Evolutionary conservation across 2,329 filamentous ascomycete species (phyloP).

Genomic region (Sclerotinia borealis): DNA sequence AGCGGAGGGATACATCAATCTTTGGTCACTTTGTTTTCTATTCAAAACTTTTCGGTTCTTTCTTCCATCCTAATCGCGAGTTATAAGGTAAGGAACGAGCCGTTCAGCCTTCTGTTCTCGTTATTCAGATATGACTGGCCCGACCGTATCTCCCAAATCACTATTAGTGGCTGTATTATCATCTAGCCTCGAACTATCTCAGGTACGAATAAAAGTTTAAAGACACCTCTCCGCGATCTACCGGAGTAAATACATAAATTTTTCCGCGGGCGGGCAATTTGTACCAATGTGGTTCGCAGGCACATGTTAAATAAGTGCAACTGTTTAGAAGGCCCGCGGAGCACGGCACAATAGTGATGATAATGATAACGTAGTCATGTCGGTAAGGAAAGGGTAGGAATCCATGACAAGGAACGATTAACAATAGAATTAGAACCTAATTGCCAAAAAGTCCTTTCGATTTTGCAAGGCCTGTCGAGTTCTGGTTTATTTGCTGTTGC

Average conservation of each 20-base stretch:
- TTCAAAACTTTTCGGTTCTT: not conserved
- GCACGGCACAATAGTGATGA: not conserved
- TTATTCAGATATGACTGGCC: not conserved
- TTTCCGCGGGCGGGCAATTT: not conserved
- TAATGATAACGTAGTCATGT: not conserved
- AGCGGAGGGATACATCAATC: not conserved
- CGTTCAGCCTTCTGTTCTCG: not conserved
- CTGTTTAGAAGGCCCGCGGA: not conserved
- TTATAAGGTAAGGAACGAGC: not conserved
- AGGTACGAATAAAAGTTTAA: not conserved
- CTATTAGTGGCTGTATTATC: not conserved
- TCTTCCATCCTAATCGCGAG: not conserved
- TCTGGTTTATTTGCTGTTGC: not conserved
- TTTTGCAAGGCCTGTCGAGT: not conserved
- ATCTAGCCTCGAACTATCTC: not conserved
- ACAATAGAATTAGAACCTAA: not conserved
- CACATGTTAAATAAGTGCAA: not conserved
- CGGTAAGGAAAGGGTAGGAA: not conserved
- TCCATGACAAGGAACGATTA: not conserved
- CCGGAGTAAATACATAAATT: not conserved
- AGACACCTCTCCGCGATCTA: not conserved
- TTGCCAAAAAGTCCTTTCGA: not conserved
- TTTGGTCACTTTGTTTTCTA: not conserved
- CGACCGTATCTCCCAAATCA: not conserved
- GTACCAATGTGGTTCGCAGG: not conserved